Evolutionary conservation across 805 yeast species (phyloP), one percentile per base, ranked within the genome.

Genomic region (Alloascoidea hylecoeti): DNA sequence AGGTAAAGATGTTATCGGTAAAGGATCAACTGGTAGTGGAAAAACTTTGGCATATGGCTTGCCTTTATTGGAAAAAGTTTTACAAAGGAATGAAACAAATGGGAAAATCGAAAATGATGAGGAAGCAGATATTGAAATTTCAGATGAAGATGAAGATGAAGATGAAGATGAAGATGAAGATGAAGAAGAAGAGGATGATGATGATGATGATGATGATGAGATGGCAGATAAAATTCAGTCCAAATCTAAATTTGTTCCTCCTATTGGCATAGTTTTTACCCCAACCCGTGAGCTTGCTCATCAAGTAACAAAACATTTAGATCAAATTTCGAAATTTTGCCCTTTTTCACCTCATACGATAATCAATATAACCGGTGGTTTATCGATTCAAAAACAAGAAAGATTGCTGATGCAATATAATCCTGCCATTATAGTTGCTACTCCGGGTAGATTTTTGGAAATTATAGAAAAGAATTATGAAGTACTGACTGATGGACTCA

Each of bases 21-120:
- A 89, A 52, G 98, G 98, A 13, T 79, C 92, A 6, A 92, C 98
- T 1, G 98, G 98, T 55, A 83, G 95, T 1, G 98, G 98, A 66
- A 92, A 92, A 54, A 92, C 98, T 0, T 63, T 88, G 41, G 99
- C 98, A 0, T 92, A 84, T 55, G 96, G 96, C 35, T 72, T 92
- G 17, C 96, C 98, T 5, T 78, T 94, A 18, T 56, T 92, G 42
- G 95, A 89, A 51, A 71, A 66, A 42, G 69, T 72, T 41, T 47
- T 75, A 15, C 40, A 5, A 37, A 37, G 37, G 3, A 36, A 46
- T 4, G 6, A 23, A 4, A 16, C 18, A 15, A 14, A 18, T 6
- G 27, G 17, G 9, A 28, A 38, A 3, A 19, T 32, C 9, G 42
- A 35, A 1, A 40, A 39, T 6, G 35, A 35, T 4, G 44, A 42